phyloP scores from a whole-genome alignment of 1,139 yeast genomes.

The Debaryomycetaceae sp. region DNA sequence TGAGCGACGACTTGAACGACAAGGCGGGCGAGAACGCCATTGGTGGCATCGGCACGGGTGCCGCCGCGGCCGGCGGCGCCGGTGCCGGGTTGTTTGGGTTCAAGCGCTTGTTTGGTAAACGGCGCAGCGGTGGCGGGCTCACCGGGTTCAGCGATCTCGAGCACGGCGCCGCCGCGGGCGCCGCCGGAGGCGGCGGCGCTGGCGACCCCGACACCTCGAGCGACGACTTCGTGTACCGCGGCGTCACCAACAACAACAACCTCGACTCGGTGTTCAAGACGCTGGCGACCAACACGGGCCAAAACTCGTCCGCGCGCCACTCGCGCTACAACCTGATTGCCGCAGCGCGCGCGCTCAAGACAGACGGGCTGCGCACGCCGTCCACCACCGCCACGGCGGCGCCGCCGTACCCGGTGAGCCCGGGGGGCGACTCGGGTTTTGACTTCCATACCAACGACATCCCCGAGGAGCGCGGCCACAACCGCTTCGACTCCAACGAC shows the following conservation, averaged over 20 bases:
- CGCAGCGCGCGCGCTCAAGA: conserved; percentile 4
- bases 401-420: conserved; percentile 7
- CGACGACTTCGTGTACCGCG: conserved; percentile 40
- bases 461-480: conserved; percentile 9
- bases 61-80: neutral
- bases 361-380: conserved; percentile 6
- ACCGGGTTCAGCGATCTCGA: conserved; percentile 23
- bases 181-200: conserved; percentile 7
- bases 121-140: conserved; percentile 11
- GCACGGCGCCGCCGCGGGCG: conserved; percentile 17
- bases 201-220: conserved; percentile 12
- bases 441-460: conserved; percentile 3
- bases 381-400: conserved; percentile 8
- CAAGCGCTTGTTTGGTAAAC: conserved; percentile 29
- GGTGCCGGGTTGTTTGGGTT: conserved; percentile 19
- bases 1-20: conserved; percentile 12
- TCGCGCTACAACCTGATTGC: conserved; percentile 10
- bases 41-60: neutral
- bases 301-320: conserved; percentile 13
- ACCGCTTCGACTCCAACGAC: conserved; percentile 11
- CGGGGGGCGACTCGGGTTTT: neutral
- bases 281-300: conserved; percentile 22
- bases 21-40: conserved; percentile 11
- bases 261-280: conserved; percentile 38
- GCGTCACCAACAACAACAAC: conserved; percentile 43